phyloP scores from a whole-genome alignment of 2,329 filamentous ascomycete genomes.

The Capronia epimyces region DNA sequence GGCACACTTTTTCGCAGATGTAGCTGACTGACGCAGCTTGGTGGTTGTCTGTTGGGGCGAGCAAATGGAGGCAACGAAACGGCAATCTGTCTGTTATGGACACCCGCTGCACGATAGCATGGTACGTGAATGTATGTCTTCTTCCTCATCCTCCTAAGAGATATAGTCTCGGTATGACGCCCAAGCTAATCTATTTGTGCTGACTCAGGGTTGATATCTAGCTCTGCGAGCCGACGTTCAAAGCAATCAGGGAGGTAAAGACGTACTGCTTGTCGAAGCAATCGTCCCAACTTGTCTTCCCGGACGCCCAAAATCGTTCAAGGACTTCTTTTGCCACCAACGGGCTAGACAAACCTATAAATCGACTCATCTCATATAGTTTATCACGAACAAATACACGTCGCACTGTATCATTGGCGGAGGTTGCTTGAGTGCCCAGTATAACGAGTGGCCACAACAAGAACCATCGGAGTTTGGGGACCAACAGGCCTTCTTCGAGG shows the following conservation, averaged over 20 bases:
- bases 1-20: no score
- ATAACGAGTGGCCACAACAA: slow-evolving; percentile 35
- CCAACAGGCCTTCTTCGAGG: slow-evolving; percentile 21
- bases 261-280: slow-evolving; percentile 38
- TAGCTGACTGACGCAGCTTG: no score
- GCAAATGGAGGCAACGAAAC: no score
- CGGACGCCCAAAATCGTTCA: slow-evolving; percentile 36
- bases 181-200: no score
- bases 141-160: no score
- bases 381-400: slow-evolving; percentile 31
- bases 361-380: slow-evolving; percentile 30
- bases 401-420: slow-evolving; percentile 20
- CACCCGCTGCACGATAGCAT: no score
- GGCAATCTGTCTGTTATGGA: no score
- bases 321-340: slow-evolving; percentile 33
- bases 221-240: not conserved
- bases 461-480: slow-evolving; percentile 26
- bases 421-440: slow-evolving; percentile 37
- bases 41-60: no score
- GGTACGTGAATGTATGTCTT: no score
- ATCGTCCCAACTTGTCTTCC: slow-evolving; percentile 34
- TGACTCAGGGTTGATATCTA: no score
- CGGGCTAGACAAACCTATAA: slow-evolving; percentile 32
- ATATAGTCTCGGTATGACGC: no score
- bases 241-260: slow-evolving; percentile 24